Base-by-base conservation (phyloP, 345 rosid species). In the Eucalyptus polyanthemos region DNA sequence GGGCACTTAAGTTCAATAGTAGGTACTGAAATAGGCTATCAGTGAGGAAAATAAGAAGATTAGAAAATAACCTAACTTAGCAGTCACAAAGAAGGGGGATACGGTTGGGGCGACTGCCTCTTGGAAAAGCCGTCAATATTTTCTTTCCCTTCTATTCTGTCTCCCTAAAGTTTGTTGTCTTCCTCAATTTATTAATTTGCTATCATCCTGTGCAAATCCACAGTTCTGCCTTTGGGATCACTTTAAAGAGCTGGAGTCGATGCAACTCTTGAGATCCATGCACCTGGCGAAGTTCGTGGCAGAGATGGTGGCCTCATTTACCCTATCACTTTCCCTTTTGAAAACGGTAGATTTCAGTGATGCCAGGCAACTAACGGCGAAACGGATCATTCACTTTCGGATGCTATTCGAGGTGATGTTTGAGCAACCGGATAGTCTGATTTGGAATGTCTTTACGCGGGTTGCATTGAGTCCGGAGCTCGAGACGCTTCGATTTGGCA, bases 221-320 rank as follows among this genome's bases (percentile, higher is more conserved):
- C 97, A 97, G 99, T 96, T 88, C 91, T 96, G 98, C 91, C 88
- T 97, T 17, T 95, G 99, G 98, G 99, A 98, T 91, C 98, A 95
- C 88, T 97, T 95, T 89, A 97, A 95, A 86, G 97, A 95, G 94
- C 92, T 96, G 86, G 97, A 97, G 89, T 91, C 97, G 4, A 94
- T 93, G 96, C 92, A 93, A 37, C 97, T 96, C 80, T 86, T 89
- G 88, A 95, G 98, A 92, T 96, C 98, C 25, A 95, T 98, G 98
- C 95, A 98, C 92, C 94, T 96, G 44, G 99, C 98, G 17, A 97
- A 95, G 90, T 95, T 98, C 50, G 95, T 94, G 51, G 96, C 96
- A 6, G 99, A 98, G 91, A 95, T 98, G 95, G 91, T 96, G 50
- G 91, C 95, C 11, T 92, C 95, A 15, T 96, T 97, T 92, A 91